Evolutionary conservation across 441 rosid species (phyloP), one percentile per base, ranked within the genome.

Genomic region (Mallotus japonicus): DNA sequence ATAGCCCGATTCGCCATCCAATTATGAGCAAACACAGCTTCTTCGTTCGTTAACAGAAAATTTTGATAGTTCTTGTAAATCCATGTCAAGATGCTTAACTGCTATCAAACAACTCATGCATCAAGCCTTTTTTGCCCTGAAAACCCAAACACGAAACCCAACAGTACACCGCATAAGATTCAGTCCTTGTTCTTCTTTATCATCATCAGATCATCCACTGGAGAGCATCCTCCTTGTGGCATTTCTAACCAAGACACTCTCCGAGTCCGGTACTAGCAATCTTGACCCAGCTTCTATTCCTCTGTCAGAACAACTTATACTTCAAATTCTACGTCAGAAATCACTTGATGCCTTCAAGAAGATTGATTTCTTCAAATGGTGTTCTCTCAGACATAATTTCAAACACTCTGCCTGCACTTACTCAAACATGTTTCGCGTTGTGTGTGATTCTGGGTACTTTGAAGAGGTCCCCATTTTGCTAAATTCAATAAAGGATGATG

Each of bases 361-460:
- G 78, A 81, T 89, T 2, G 93, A 80, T 37, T 90, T 92, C 73
- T 90, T 92, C 83, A 67, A 82, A 34, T 89, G 94, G 97, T 87
- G 91, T 57, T 83, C 92, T 75, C 72, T 88, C 53, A 71, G 84
- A 59, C 89, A 85, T 22, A 77, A 49, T 42, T 87, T 83, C 89
- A 87, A 87, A 73, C 97, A 88, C 80, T 75, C 88, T 8, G 76
- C 80, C 46, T 24, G 80, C 84, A 83, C 88, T 42, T 95, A 90
- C 74, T 85, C 99, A 60, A 85, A 75, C 75, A 87, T 92, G 75
- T 78, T 92, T 66, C 81, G 86, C 22, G 84, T 85, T 55, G 78
- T 89, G 67, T 90, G 94, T 74, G 81, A 80, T 5, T 76, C 87
- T 22, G 86, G 86, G 14, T 78, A 80, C 78, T 83, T 92, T 65